Evolutionary conservation across 1,284 basidiomycete species (phyloP), one percentile per base, ranked within the genome.

Genomic region (Waitea zeae): DNA sequence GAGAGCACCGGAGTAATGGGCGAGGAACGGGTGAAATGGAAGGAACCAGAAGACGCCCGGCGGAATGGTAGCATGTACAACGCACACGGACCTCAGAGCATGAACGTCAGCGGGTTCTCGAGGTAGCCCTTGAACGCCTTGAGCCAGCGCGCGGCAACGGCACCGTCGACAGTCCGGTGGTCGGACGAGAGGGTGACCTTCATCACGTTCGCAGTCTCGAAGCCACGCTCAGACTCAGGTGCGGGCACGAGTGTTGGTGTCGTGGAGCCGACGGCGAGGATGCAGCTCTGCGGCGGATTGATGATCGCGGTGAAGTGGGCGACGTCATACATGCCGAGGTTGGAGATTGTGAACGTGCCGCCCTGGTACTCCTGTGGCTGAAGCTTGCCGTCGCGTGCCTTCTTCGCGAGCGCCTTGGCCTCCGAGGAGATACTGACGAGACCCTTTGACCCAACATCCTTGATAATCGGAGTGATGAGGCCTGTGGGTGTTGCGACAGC

Each of bases 221-320:
- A 96, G 34, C 89, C 89, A 52, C 81, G 84, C 50, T 90, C 87
- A 48, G 83, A 78, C 47, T 88, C 81, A 1, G 82, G 74, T 17
- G 86, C 87, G 31, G 87, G 81, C 13, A 90, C 74, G n/a, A 98
- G 62, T 39, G 80, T 82, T 17, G 83, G 67, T 53, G 78, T 68
- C n/a, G 89, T 90, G 17, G 77, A 70, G 30, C 95, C 92, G 44
- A 98, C 75, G 37, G 95, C 95, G 39, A 99, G 77, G 51, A 98
- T 99, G 59, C 90, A 96, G 41, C 86, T 86, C 60, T 98, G 95
- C 24, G 95, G 95, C 13, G 86, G 76, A 70, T 99, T 99, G 72
- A 99, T 96, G 62, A 99, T 98, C 34, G 95, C 95, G 14, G 92
- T 97, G 59, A 99, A 99, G 60, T 95, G 78, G 38, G 76, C 74